A percentile compares a stretch with the other conserved stretches of the same genome.
These are phyloP conservation scores for Lachnellula arida DNA, from an alignment of 2,329 filamentous ascomycete species.

Conservation along the genomic window DNA sequence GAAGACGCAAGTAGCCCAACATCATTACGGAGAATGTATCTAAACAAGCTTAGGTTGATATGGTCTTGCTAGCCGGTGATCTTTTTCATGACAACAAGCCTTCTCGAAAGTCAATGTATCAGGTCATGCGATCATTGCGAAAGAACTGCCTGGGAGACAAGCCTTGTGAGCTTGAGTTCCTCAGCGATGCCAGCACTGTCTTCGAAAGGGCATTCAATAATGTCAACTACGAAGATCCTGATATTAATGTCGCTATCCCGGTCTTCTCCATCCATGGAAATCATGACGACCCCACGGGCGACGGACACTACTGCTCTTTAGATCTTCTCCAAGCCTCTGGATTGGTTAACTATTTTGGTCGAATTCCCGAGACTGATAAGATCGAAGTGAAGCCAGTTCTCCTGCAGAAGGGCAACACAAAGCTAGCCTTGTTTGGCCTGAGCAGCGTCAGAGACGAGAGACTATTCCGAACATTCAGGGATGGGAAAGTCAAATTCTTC, in stretches of 20 bases:
- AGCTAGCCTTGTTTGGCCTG: conserved; percentile 87
- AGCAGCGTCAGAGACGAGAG: conserved; percentile 96
- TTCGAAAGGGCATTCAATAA: conserved; percentile 88
- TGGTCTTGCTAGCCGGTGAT: conserved; percentile 92
- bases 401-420: conserved; percentile 88
- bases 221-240: conserved; percentile 95
- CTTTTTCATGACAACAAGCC: conserved; percentile 98
- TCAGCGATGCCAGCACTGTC: conserved; percentile 87
- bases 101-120: conserved; percentile 90
- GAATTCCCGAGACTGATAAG: conserved; percentile 86
- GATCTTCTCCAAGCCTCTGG: conserved; percentile 89
- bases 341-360: conserved; percentile 92
- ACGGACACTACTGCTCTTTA: conserved; percentile 85
- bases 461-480: conserved; percentile 87
- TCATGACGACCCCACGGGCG: conserved; percentile 96
- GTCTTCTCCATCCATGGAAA: conserved; percentile 99
- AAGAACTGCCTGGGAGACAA: conserved; percentile 94
- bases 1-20: conserved; percentile 56
- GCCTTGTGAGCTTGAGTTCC: conserved; percentile 88
- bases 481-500: conserved; percentile 92
- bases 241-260: conserved; percentile 95
- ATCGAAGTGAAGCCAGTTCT: conserved; percentile 89
- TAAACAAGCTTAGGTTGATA: conserved; percentile 61
- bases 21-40: conserved; percentile 1
- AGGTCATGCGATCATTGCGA: conserved; percentile 91